Evolutionary conservation across 331 rosid genomes (phyloP), one percentile per base, ranked within the genome.

Genomic region (Ulmus americana): DNA sequence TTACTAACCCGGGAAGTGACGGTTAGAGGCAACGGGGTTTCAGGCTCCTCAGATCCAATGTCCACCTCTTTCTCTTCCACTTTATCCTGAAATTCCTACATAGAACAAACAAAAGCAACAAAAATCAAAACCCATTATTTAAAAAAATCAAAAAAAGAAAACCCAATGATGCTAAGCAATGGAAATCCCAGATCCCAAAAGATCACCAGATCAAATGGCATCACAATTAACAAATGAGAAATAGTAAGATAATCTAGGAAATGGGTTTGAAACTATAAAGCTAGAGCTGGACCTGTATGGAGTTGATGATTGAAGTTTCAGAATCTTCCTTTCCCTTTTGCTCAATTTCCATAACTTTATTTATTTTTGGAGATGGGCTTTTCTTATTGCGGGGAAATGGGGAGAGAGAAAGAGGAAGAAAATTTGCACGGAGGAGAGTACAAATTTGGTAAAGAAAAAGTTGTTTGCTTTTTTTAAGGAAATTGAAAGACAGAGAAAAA

Each of bases 1-100:
- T 43, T 8, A 58, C 69, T 49, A 47, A 92, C 97, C 95, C 97
- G 65, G 71, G 97, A 92, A 79, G 97, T 80, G 43, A 74, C 88
- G 14, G 91, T 83, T 63, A 82, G 87, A 73, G 95, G 95, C 84
- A 87, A 77, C 50, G 95, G 97, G 50, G 81, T 80, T 73, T 79
- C 91, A 58, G 78, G 61, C 73, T 86, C 90, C 61, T 76, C 80
- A 48, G 76, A 68, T 64, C 83, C 78, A 15, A 76, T 74, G 61
- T 76, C 80, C 68, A 70, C 70, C 35, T 72, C 79, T 71, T 54
- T 78, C 28, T 73, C 67, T 44, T 71, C 86, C 67, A 59, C 79
- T 75, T 74, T 87, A 48, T 70, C 79, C 94, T 88, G 90, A 45
- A 77, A 79, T 52, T 58, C n/a, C 76, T 50, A 45, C 84, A 79